These are phyloP conservation scores for Haplosporangium sp. DNA, from an alignment of 371 early-diverging fungal species.

Conservation along the genomic window DNA sequence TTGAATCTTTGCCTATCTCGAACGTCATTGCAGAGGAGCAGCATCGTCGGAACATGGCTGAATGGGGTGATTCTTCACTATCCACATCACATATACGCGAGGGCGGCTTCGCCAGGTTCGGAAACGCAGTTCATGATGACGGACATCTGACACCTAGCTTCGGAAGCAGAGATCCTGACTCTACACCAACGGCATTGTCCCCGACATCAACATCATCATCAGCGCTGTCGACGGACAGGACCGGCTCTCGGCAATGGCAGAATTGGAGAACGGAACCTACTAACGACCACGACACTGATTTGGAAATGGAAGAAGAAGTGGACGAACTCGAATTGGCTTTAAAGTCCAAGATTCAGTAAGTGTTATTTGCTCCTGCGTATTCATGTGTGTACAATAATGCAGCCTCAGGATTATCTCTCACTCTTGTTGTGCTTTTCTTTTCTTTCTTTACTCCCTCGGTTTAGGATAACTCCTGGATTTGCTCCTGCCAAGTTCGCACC, in stretches of 20 bases:
- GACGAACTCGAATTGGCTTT: not conserved
- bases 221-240: not conserved
- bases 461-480: not conserved
- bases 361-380: not conserved
- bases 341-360: constrained; percentile 27
- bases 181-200: not conserved
- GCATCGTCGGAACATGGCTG: constrained; percentile 5
- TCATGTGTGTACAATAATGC: not conserved
- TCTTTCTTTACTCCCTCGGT: too few relatives aligned
- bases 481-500: not conserved
- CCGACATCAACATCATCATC: not conserved
- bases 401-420: not conserved
- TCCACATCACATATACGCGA: constrained; percentile 4
- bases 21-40: constrained; percentile 30
- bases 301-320: constrained; percentile 11
- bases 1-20: constrained; percentile 31
- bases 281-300: constrained; percentile 8
- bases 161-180: not conserved
- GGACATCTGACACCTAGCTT: not conserved
- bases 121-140: not conserved
- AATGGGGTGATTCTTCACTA: not conserved
- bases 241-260: constrained; percentile 19
- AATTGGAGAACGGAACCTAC: constrained; percentile 12
- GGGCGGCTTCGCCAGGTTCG: constrained; percentile 36
- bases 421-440: not conserved